These are phyloP conservation scores for Xylaria grammica DNA, from an alignment of 495 filamentous ascomycete genomes.

Conservation along the genomic window DNA sequence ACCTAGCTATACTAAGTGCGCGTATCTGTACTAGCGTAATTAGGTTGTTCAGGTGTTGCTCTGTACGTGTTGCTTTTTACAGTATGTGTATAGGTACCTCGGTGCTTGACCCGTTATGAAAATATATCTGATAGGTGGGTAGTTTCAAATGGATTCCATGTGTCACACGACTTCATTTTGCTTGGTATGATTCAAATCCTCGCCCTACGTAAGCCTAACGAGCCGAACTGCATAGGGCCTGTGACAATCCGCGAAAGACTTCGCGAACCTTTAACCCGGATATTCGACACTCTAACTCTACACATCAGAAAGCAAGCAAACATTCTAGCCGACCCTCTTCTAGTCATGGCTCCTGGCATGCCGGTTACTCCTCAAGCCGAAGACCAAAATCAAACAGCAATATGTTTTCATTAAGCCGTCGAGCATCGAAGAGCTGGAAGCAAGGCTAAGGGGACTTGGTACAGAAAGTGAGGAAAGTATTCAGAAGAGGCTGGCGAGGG, in stretches of 20 bases:
- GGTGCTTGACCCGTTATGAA: too few relatives aligned
- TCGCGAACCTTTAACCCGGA: too few relatives aligned
- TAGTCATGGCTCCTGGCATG: conserved; percentile 5
- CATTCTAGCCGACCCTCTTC: background rate
- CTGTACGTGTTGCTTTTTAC: too few relatives aligned
- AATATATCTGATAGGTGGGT: too few relatives aligned
- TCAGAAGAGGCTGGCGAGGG: conserved; percentile 23
- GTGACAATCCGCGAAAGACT: conserved; percentile 5
- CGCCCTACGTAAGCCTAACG: conserved; percentile 1
- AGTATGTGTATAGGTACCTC: too few relatives aligned
- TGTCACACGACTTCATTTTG: too few relatives aligned
- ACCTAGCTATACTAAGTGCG: too few relatives aligned
- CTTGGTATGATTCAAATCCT: too few relatives aligned
- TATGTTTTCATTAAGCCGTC: conserved; percentile 26
- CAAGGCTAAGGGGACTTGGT: conserved; percentile 21
- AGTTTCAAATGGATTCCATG: too few relatives aligned
- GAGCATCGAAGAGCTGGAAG: conserved; percentile 24
- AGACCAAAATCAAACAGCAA: conserved; percentile 7
- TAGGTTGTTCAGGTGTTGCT: too few relatives aligned
- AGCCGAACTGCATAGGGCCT: conserved; percentile 13
- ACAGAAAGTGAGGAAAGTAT: conserved; percentile 28
- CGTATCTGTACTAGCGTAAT: too few relatives aligned
- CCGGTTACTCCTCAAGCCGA: conserved; percentile 3
- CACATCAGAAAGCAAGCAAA: background rate
- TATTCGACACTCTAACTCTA: too few relatives aligned